phyloP scores from a whole-genome alignment of 192 early-diverging fungal species.

The Phycomyces blakesleeanus region DNA sequence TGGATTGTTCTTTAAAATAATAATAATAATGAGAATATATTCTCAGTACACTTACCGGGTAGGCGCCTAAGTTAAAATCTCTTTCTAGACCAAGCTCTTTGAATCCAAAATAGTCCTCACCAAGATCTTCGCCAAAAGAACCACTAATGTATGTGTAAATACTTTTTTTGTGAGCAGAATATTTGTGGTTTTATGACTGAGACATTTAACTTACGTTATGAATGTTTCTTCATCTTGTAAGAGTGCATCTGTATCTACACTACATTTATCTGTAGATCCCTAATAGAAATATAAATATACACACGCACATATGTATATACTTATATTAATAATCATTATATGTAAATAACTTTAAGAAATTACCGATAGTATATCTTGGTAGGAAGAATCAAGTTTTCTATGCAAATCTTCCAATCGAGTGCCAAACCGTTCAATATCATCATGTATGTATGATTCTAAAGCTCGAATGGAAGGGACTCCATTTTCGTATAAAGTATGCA shows the following conservation, averaged over 20 bases:
- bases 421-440: constrained; percentile 75
- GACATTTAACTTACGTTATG: constrained; percentile 20
- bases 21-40: too few relatives aligned
- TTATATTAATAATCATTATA: too few relatives aligned
- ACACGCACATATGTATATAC: too few relatives aligned
- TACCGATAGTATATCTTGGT: constrained; percentile 58
- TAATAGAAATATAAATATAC: too few relatives aligned
- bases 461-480: constrained; percentile 64
- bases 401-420: constrained; percentile 72
- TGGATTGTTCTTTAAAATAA: background rate
- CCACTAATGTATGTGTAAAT: constrained; percentile 51
- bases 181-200: too few relatives aligned
- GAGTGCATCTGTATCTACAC: constrained; percentile 16
- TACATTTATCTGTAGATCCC: constrained; percentile 12
- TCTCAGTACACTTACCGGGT: constrained; percentile 34
- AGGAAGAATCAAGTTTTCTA: constrained; percentile 68
- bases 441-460: constrained; percentile 75
- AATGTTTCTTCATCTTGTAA: constrained; percentile 33
- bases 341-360: constrained; percentile 5
- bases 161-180: too few relatives aligned
- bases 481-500: constrained; percentile 78
- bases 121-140: constrained; percentile 53
- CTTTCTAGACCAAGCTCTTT: constrained; percentile 85
- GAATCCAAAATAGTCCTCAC: constrained; percentile 92
- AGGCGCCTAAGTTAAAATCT: constrained; percentile 53